Evolutionary conservation across 2,329 filamentous ascomycete genomes (phyloP), one percentile per base, ranked within the genome.

Genomic region (Ceratocystis ficicola): DNA sequence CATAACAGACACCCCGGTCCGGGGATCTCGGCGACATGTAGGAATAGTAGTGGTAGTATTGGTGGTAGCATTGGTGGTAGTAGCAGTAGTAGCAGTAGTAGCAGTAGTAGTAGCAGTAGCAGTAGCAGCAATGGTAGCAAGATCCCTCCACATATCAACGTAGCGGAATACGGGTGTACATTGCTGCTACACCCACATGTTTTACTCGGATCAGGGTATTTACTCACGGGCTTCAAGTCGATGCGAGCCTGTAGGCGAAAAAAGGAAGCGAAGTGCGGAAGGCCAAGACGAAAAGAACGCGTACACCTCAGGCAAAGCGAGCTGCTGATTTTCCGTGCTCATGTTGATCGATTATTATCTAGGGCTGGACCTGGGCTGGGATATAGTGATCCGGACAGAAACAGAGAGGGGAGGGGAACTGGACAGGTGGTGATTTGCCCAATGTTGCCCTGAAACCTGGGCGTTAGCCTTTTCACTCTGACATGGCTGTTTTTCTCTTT

Each of bases 161-260:
- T n/a, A 48, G 8, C 20, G 20, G 5, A 48, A 3, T 48, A 20
- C 20, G 46, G 5, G 20, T 48, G 7, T 48, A 8, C 46, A 48
- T n/a, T 20, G 17, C 8, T 48, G 46, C 46, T 48, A 48, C 46
- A 10, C 46, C 46, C 17, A 48, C 46, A 48, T 20, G 46, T 48
- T 48, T 22, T 22, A 50, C 48, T 50, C 48, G 48, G 48, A n/a
- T 50, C 48, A 50, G n/a, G 48, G 48, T 50, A 50, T 41, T 41
- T 20, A 50, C 3, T 50, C 48, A 22, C 48, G 20, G 48, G 17
- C 48, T 50, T 20, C n/a, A 22, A 25, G 48, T 20, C 10, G 17
- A 50, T 50, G 48, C 6, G 20, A 50, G 48, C 48, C n/a, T 50
- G 48, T 50, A 50, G 22, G 48, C 48, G 48, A 50, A 25, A 20